Evolutionary conservation across 768 basidiomycete species (phyloP).

Genomic region (Mycena galericulata): DNA sequence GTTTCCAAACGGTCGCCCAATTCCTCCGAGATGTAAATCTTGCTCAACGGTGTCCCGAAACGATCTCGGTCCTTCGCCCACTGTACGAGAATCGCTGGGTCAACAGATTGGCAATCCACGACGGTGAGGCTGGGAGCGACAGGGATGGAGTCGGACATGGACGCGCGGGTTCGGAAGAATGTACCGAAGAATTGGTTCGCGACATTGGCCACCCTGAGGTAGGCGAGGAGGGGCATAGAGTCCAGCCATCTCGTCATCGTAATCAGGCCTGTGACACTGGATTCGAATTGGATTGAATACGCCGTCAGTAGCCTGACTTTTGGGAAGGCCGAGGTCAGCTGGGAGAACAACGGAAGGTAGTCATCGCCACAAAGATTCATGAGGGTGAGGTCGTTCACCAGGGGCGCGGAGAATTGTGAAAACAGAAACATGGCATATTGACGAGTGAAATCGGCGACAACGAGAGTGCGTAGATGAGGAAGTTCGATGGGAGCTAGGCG

Average conservation of each 20-base stretch:
- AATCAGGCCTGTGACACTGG: slow-evolving; percentile 38
- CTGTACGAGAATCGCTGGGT: slow-evolving; percentile 44
- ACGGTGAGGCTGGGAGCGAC: slow-evolving; percentile 59
- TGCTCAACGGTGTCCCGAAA: slow-evolving; percentile 59
- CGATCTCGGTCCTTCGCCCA: slow-evolving; percentile 52
- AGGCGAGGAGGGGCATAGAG: slow-evolving; percentile 34
- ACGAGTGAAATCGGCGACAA: slow-evolving; percentile 67
- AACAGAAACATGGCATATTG: slow-evolving; percentile 61
- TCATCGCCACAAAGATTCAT: slow-evolving; percentile 65
- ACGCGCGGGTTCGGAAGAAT: slow-evolving; percentile 54
- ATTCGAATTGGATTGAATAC: slow-evolving; percentile 55
- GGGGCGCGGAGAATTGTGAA: slow-evolving; percentile 65
- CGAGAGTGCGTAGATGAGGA: slow-evolving; percentile 61
- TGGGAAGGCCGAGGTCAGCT: slow-evolving; percentile 62
- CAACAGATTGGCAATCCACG: slow-evolving; percentile 59
- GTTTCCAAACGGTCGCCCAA: slow-evolving; percentile 39
- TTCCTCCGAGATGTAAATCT: slow-evolving; percentile 57
- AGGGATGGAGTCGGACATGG: slow-evolving; percentile 34
- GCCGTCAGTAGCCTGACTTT: slow-evolving; percentile 66
- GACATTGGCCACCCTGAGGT: slow-evolving; percentile 55
- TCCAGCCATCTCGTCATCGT: slow-evolving; percentile 49
- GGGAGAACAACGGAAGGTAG: slow-evolving; percentile 60
- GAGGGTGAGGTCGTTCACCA: slow-evolving; percentile 68
- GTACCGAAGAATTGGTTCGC: slow-evolving; percentile 55
- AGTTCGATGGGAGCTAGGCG: slow-evolving; percentile 57